These are phyloP conservation scores for Aspergillus bertholletiae DNA, from an alignment of 495 filamentous ascomycete genomes.

Conservation along the genomic window DNA sequence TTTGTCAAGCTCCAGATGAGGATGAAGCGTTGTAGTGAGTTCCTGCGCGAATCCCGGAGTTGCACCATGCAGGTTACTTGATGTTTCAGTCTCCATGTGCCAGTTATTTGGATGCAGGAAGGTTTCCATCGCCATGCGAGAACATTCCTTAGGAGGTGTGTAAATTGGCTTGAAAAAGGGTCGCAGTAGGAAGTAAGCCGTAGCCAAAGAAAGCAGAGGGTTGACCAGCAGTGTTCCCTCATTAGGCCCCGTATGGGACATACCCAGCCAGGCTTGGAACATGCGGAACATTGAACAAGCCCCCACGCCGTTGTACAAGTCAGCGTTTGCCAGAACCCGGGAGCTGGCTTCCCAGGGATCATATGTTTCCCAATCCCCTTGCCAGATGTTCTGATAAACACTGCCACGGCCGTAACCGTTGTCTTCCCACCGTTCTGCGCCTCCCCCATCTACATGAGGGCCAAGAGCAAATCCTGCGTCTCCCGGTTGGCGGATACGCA, in stretches of 20 bases:
- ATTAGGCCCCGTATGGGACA: conserved; percentile 55
- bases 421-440: conserved; percentile 71
- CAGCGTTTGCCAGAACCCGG: conserved; percentile 54
- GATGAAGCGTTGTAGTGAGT: conserved; percentile 57
- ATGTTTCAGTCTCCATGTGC: neutral
- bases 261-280: conserved; percentile 72
- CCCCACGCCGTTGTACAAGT: conserved; percentile 68
- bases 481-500: conserved; percentile 56
- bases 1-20: conserved; percentile 59
- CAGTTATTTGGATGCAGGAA: conserved; percentile 2
- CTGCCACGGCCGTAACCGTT: conserved; percentile 54
- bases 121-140: neutral
- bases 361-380: conserved; percentile 66
- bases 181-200: conserved; percentile 65
- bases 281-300: conserved; percentile 70
- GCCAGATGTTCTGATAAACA: conserved; percentile 63
- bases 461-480: conserved; percentile 69
- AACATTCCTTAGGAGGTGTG: conserved; percentile 18
- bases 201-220: conserved; percentile 59
- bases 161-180: conserved; percentile 65
- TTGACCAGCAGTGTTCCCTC: conserved; percentile 72
- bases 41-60: conserved; percentile 66
- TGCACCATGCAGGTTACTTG: conserved; percentile 51
- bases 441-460: conserved; percentile 72
- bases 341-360: conserved; percentile 66